Evolutionary conservation across 495 filamentous ascomycete species (phyloP).

Genomic region (Cryomyces antarcticus): DNA sequence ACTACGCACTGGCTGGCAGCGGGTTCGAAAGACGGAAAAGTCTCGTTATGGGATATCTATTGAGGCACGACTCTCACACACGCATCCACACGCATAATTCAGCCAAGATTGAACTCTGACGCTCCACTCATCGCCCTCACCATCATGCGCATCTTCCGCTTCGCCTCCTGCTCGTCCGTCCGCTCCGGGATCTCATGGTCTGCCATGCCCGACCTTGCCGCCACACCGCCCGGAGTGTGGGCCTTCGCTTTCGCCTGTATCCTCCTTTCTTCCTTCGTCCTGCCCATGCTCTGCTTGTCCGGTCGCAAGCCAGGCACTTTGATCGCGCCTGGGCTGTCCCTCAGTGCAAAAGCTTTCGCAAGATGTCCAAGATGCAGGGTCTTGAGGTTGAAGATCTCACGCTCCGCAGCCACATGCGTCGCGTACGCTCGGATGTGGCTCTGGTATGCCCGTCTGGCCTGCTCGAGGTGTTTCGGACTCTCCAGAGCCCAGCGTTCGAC

Average conservation of each 20-base stretch:
- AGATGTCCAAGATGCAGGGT: slow-evolving; percentile 78
- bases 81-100: slow-evolving; percentile 2
- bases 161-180: slow-evolving; percentile 39
- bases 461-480: slow-evolving; percentile 38
- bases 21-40: slow-evolving; percentile 87
- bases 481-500: slow-evolving; percentile 51
- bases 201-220: slow-evolving; percentile 14
- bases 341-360: slow-evolving; percentile 77
- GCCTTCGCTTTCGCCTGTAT: slow-evolving; percentile 20
- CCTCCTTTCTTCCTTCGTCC: slow-evolving; percentile 23
- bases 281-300: slow-evolving; percentile 14
- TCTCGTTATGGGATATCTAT: slow-evolving; percentile 92
- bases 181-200: slow-evolving; percentile 20
- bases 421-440: slow-evolving; percentile 89
- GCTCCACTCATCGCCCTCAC: slow-evolving; percentile 58
- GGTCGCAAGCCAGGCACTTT: slow-evolving; percentile 40
- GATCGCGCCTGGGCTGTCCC: slow-evolving; percentile 75
- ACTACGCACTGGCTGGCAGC: slow-evolving; percentile 73
- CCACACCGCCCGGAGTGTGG: slow-evolving; percentile 13
- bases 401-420: slow-evolving; percentile 71
- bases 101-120: slow-evolving; percentile 81
- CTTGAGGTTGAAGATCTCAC: slow-evolving; percentile 71
- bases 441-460: slow-evolving; percentile 65
- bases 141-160: slow-evolving; percentile 58
- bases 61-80: slow-evolving; percentile 14